These are phyloP conservation scores for Vaucheria bursata DNA, from an alignment of 352 stramenopile genomes.

Conservation along the genomic window DNA sequence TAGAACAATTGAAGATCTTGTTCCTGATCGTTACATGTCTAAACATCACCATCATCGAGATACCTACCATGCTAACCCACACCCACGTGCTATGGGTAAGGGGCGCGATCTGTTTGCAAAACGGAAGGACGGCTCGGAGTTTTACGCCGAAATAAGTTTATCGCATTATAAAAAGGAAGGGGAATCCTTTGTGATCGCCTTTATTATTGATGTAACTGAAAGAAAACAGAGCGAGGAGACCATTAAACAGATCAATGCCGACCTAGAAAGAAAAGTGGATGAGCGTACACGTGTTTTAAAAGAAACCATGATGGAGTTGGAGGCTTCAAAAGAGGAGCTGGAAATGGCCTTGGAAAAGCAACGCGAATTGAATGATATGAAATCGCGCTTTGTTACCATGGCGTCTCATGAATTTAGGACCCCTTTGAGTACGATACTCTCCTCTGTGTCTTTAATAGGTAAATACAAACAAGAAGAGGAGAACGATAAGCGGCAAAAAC, in stretches of 20 bases:
- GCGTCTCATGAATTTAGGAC: not conserved
- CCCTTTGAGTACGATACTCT: not conserved
- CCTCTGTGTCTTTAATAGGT: not conserved
- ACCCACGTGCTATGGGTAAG: not conserved
- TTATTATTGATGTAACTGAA: not conserved
- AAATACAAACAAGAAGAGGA: not conserved
- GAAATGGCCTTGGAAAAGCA: not conserved
- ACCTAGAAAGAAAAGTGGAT: not conserved
- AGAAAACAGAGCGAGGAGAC: not conserved
- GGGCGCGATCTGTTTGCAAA: not conserved
- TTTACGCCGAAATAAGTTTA: not conserved
- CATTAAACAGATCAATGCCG: not conserved
- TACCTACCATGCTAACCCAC: not conserved
- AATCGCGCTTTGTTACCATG: not conserved
- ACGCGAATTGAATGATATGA: not conserved
- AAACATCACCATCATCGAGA: not conserved
- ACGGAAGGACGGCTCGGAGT: not conserved
- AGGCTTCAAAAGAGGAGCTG: not conserved
- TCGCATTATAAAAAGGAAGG: not conserved
- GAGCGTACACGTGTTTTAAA: not conserved
- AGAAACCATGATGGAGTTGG: not conserved
- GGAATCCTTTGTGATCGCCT: not conserved
- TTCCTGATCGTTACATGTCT: not conserved
- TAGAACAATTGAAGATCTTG: not conserved
- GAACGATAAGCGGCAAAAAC: not conserved